Conservation (phyloP, 345 rosid genomes). For the rapeseed (Brassica napus) region Da-Ae NC_063438.1:23014501-23015000, state of each 20-base stretch:
- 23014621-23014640: conserved; percentile 68
- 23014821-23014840: conserved; percentile 71
- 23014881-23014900: conserved; percentile 53
- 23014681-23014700: conserved; percentile 89
- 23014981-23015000: conserved; percentile 83
- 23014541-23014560: conserved; percentile 69
- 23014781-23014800: conserved; percentile 46
- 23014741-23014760: neutral
- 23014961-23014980: conserved; percentile 73
- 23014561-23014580: conserved; percentile 83
- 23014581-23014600: conserved; percentile 97
- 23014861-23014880: conserved; percentile 71
- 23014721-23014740: neutral
- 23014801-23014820: conserved; percentile 63
- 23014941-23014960: conserved; percentile 65
- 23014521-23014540: conserved; percentile 66
- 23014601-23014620: conserved; percentile 81
- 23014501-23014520: conserved; percentile 17
- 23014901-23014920: conserved; percentile 77
- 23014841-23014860: conserved; percentile 77
- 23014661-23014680: conserved; percentile 82
- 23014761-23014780: neutral
- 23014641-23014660: conserved; percentile 76
- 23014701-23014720: conserved; percentile 61
- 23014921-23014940: conserved; percentile 66